phyloP scores from a whole-genome alignment of 495 filamentous ascomycete genomes.

The Pseudotulostoma volvatum region DNA sequence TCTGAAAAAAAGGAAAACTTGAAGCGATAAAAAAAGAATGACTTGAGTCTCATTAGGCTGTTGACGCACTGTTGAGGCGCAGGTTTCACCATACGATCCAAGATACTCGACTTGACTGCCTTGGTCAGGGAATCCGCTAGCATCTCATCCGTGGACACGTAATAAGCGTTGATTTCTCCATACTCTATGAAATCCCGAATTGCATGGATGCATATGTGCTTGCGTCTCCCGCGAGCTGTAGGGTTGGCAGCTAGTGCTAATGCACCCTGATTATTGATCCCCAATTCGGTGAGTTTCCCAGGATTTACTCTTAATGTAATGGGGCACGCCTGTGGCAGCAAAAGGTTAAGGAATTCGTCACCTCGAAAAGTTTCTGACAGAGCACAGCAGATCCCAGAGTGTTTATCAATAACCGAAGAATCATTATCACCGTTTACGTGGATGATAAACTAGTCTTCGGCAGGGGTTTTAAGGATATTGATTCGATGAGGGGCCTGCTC shows the following conservation, averaged over 20 bases:
- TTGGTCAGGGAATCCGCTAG: slow-evolving; percentile 12
- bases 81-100: neutral
- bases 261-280: slow-evolving; percentile 7
- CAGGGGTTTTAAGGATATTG: neutral
- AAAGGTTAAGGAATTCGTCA: neutral
- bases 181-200: slow-evolving; percentile 4
- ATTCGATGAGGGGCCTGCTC: neutral
- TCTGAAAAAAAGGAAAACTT: too few species aligned
- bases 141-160: slow-evolving; percentile 4
- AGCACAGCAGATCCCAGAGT: neutral
- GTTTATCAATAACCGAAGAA: neutral
- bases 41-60: too few species aligned
- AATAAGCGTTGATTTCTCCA: slow-evolving; percentile 1
- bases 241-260: slow-evolving; percentile 6
- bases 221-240: slow-evolving; percentile 4
- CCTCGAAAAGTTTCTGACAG: neutral
- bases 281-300: slow-evolving; percentile 1
- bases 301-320: neutral
- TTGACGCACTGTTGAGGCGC: neutral
- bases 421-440: too few species aligned
- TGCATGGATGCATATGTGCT: slow-evolving; percentile 10
- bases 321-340: neutral
- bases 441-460: neutral
- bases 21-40: too few species aligned
- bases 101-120: neutral